A percentile compares a stretch with the other conserved stretches of the same genome.
phyloP scores from a whole-genome alignment of 2,329 filamentous ascomycete species.

The Claviceps maximensis region DNA sequence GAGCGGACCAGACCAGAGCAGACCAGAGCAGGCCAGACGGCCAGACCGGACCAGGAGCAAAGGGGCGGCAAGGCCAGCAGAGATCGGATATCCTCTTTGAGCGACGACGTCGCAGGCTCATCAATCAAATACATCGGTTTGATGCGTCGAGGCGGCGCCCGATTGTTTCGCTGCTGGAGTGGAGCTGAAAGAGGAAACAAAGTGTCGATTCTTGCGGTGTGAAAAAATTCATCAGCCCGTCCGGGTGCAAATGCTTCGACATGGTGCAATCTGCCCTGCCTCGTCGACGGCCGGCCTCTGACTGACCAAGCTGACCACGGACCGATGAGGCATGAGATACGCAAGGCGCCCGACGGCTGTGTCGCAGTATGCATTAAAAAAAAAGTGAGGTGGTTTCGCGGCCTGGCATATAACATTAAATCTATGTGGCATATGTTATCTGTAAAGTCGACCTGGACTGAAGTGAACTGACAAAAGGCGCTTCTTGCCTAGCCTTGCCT shows the following conservation, averaged over 20 bases:
- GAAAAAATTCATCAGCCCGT: not conserved
- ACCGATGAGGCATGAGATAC: not conserved
- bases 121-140: not conserved
- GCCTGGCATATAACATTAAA: not conserved
- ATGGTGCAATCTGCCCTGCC: not conserved
- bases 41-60: no score
- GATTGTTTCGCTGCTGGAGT: not conserved
- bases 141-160: not conserved
- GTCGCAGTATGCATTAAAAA: not conserved
- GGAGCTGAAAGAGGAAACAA: not conserved
- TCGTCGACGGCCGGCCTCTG: not conserved
- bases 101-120: not conserved
- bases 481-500: no score
- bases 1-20: not conserved
- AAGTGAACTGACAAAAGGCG: not conserved
- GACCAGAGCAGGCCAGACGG: not conserved
- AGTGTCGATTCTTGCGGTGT: constrained; percentile 1
- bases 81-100: not conserved
- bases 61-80: not conserved
- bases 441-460: no score
- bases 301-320: not conserved
- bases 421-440: not conserved
- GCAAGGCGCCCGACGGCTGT: not conserved
- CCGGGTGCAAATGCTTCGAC: not conserved
- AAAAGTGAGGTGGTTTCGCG: not conserved